phyloP scores from a whole-genome alignment of 2,329 filamentous ascomycete genomes.

The Pseudogymnoascus sp. region DNA sequence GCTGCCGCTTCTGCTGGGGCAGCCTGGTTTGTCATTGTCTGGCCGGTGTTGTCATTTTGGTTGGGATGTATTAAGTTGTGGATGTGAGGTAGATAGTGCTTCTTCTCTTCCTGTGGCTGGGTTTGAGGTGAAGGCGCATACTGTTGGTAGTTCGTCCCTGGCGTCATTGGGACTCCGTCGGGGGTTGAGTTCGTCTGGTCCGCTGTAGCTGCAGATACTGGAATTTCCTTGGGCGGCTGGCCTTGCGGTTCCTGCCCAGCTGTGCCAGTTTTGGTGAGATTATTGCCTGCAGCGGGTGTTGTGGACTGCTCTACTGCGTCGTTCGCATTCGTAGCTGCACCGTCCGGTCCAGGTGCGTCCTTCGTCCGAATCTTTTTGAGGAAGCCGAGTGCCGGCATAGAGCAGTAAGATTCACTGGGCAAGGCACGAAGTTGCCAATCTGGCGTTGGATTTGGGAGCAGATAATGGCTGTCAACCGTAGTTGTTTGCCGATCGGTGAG shows the following conservation, averaged over 20 bases:
- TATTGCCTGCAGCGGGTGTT: constrained; percentile 55
- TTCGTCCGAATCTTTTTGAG: constrained; percentile 99
- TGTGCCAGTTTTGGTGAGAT: constrained; percentile 57
- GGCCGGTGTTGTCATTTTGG: constrained; percentile 40
- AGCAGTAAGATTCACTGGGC: background rate
- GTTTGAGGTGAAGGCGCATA: constrained; percentile 5
- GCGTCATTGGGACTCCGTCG: constrained; percentile 22
- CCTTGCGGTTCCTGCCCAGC: constrained; percentile 39
- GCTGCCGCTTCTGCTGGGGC: constrained; percentile 12
- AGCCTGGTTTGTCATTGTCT: constrained; percentile 20
- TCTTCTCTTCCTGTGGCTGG: constrained; percentile 27
- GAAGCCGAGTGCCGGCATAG: constrained; percentile 91
- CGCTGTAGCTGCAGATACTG: constrained; percentile 22
- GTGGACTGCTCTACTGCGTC: constrained; percentile 30
- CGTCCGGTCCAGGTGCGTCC: constrained; percentile 65
- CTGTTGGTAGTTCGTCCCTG: constrained; percentile 25
- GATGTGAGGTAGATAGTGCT: constrained; percentile 71
- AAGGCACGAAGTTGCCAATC: constrained; percentile 2
- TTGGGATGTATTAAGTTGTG: constrained; percentile 72
- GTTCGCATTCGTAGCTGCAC: constrained; percentile 5
- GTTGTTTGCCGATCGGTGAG: constrained; percentile 5
- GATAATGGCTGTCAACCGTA: background rate
- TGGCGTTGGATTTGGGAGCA: background rate
- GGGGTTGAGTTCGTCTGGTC: constrained; percentile 16
- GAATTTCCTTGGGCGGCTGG: constrained; percentile 21